These are phyloP conservation scores for Cladorrhinum sp. DNA, from an alignment of 2,329 filamentous ascomycete species.

Conservation along the genomic window DNA sequence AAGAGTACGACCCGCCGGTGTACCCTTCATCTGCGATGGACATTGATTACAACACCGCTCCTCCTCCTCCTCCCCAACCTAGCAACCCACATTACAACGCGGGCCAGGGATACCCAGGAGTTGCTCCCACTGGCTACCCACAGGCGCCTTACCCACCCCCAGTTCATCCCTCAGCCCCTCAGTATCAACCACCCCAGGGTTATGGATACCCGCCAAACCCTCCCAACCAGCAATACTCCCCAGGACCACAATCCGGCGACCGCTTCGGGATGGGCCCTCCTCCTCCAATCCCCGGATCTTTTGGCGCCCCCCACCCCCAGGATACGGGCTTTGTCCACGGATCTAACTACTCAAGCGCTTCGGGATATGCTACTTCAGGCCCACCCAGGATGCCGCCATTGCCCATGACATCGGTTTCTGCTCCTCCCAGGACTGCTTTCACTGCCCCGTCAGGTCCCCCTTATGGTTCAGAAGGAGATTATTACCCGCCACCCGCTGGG, in stretches of 20 bases:
- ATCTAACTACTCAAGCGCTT: slow-evolving; percentile 20
- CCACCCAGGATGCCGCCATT: slow-evolving; percentile 31
- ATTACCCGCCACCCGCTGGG: slow-evolving; percentile 19
- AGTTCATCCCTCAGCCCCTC: slow-evolving; percentile 9
- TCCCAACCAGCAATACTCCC: slow-evolving; percentile 25
- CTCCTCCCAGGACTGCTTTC: slow-evolving; percentile 20
- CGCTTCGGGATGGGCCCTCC: slow-evolving; percentile 25
- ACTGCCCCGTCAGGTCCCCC: slow-evolving; percentile 15
- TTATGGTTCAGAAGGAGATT: slow-evolving; percentile 29
- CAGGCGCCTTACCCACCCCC: slow-evolving; percentile 22
- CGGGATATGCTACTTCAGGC: slow-evolving; percentile 20
- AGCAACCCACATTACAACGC: slow-evolving; percentile 18
- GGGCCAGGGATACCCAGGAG: slow-evolving; percentile 19
- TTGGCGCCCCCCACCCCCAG: slow-evolving; percentile 26
- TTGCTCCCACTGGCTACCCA: slow-evolving; percentile 29
- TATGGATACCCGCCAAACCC: slow-evolving; percentile 20
- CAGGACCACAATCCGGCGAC: slow-evolving; percentile 22
- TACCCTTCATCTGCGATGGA: slow-evolving; percentile 26
- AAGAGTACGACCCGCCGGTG: slow-evolving; percentile 15
- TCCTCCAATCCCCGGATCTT: slow-evolving; percentile 25
- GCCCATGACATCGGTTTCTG: slow-evolving; percentile 24
- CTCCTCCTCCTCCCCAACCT: slow-evolving; percentile 14
- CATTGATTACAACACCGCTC: slow-evolving; percentile 20
- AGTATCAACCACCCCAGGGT: slow-evolving; percentile 16
- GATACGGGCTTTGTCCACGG: slow-evolving; percentile 25